Percentiles rank a stretch among this genome's conserved stretches.
Evolutionary conservation across 1,284 basidiomycete species (phyloP).

Genomic region (Ceratobasidium sp.): DNA sequence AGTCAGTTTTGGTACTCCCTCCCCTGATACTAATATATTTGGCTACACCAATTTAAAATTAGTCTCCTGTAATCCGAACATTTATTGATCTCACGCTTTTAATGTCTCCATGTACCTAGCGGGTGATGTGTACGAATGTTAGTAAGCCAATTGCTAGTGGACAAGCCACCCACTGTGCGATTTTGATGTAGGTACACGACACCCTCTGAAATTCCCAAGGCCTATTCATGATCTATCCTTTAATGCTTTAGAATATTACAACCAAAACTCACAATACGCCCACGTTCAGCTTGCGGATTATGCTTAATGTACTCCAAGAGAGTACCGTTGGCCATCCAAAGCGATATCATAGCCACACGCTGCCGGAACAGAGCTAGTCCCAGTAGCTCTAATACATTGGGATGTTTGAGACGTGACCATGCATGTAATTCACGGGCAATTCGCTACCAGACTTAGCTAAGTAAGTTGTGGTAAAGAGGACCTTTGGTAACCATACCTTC

Average conservation of each 20-base stretch:
- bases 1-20: not conserved
- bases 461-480: no score
- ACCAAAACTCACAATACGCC: not conserved
- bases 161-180: not conserved
- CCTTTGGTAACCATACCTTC: not conserved
- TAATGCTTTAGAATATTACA: no score
- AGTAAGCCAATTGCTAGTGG: not conserved
- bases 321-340: not conserved
- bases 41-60: not conserved
- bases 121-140: not conserved
- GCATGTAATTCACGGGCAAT: not conserved
- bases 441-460: not conserved
- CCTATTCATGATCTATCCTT: not conserved
- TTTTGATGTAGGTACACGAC: constrained; percentile 4
- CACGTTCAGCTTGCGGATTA: not conserved
- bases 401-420: not conserved
- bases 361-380: not conserved
- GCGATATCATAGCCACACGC: not conserved
- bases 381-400: not conserved
- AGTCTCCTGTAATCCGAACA: not conserved
- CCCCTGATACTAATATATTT: not conserved
- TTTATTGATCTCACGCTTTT: not conserved
- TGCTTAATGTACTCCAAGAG: not conserved
- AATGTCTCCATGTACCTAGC: not conserved
- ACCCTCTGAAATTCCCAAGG: not conserved